Evolutionary conservation across 768 basidiomycete genomes (phyloP).

Genomic region (Lactarius evosmus): DNA sequence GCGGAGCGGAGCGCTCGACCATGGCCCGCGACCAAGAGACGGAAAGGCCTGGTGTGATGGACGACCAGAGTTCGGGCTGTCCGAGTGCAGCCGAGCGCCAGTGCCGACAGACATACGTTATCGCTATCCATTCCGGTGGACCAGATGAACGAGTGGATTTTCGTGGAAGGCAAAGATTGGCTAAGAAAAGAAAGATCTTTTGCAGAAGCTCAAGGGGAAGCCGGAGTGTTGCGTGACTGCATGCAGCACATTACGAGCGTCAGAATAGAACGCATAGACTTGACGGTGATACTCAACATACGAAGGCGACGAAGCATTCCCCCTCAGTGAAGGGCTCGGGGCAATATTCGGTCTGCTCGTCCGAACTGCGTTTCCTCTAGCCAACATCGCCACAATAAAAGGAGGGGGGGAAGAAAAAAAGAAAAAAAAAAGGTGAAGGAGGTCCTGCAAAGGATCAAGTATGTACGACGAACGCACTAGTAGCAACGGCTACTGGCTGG

Average conservation of each 20-base stretch:
- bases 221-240: background rate
- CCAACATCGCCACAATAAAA: background rate
- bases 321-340: background rate
- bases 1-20: slow-evolving; percentile 21
- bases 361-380: background rate
- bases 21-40: slow-evolving; percentile 17
- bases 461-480: no score
- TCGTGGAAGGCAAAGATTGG: no score
- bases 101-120: slow-evolving; percentile 14
- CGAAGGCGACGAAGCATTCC: background rate
- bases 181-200: slow-evolving; percentile 3
- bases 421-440: background rate
- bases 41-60: slow-evolving; percentile 12
- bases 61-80: slow-evolving; percentile 19
- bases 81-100: slow-evolving; percentile 21
- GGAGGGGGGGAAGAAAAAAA: background rate
- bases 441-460: no score
- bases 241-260: background rate
- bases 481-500: no score
- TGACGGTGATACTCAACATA: background rate
- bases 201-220: slow-evolving; percentile 21
- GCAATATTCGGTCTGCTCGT: background rate
- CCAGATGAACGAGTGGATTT: no score
- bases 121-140: slow-evolving; percentile 12
- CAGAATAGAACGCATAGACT: background rate